Percentiles rank a stretch among this genome's conserved stretches.
phyloP scores from a whole-genome alignment of 257 asterid genomes.

The Prunella vulgaris region DNA sequence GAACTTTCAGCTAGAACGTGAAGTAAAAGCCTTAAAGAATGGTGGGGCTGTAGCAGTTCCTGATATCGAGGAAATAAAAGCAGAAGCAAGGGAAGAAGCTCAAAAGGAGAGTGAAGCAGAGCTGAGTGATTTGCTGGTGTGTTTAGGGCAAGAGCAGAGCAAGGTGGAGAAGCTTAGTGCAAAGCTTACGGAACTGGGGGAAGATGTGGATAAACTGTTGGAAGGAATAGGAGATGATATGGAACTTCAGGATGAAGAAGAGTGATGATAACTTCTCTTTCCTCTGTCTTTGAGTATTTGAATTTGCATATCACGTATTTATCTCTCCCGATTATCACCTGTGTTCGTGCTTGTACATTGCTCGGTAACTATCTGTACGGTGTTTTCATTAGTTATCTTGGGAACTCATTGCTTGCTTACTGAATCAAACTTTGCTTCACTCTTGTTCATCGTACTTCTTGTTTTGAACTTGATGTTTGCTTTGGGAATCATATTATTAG shows the following conservation, averaged over 20 bases:
- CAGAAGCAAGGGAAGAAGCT: slow-evolving; percentile 87
- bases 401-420: too few species aligned
- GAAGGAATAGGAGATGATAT: slow-evolving; percentile 70
- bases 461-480: too few species aligned
- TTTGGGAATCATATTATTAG: too few species aligned
- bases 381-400: not conserved
- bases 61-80: slow-evolving; percentile 60
- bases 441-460: too few species aligned
- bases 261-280: slow-evolving; percentile 15
- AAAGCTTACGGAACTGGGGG: slow-evolving; percentile 69
- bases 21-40: slow-evolving; percentile 50
- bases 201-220: slow-evolving; percentile 64
- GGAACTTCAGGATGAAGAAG: slow-evolving; percentile 53
- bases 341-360: slow-evolving; percentile 19
- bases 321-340: not conserved
- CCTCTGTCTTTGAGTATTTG: not conserved
- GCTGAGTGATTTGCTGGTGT: slow-evolving; percentile 74
- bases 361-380: slow-evolving; percentile 8
- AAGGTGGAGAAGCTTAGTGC: slow-evolving; percentile 78
- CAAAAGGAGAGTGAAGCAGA: slow-evolving; percentile 85
- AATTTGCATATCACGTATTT: not conserved
- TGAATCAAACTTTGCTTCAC: too few species aligned
- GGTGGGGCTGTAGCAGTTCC: slow-evolving; percentile 49
- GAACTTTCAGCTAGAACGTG: slow-evolving; percentile 67
- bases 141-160: slow-evolving; percentile 98